phyloP scores from a whole-genome alignment of 2,329 filamentous ascomycete species.

The Colletotrichum aenigma region DNA sequence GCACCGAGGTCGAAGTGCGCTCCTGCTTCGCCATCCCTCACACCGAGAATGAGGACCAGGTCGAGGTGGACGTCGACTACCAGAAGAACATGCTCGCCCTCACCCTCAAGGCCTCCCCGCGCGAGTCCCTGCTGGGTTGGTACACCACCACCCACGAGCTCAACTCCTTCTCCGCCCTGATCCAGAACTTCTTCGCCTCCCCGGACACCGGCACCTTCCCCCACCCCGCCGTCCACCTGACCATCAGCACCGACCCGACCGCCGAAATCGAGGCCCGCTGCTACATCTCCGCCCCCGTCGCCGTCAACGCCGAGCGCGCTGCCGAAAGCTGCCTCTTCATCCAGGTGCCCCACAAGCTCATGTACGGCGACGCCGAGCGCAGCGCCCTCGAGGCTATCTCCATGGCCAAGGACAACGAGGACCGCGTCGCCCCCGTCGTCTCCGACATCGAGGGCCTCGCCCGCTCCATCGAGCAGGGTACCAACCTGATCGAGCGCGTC shows the following conservation, averaged over 20 bases:
- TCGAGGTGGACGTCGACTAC: constrained; percentile 99
- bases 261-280: constrained; percentile 88
- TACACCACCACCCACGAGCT: constrained; percentile 97
- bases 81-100: constrained; percentile 99
- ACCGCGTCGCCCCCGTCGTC: constrained; percentile 73
- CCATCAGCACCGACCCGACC: constrained; percentile 87
- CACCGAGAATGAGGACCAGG: constrained; percentile 97
- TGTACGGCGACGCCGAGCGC: constrained; percentile 77
- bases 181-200: constrained; percentile 99
- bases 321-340: constrained; percentile 98
- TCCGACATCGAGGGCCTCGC: constrained; percentile 92
- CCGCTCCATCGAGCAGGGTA: constrained; percentile 82
- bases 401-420: constrained; percentile 78
- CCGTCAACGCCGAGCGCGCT: constrained; percentile 91
- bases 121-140: constrained; percentile 95
- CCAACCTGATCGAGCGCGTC: constrained; percentile 89
- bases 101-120: constrained; percentile 91
- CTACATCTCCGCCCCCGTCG: constrained; percentile 95
- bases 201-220: constrained; percentile 97
- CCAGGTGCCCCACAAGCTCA: constrained; percentile 92
- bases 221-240: constrained; percentile 96
- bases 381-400: constrained; percentile 80
- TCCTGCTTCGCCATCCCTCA: constrained; percentile 98
- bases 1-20: constrained; percentile 93
- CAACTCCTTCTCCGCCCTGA: constrained; percentile 97